phyloP scores from a whole-genome alignment of 805 yeast genomes.

The Saccharomycopsis olivae region DNA sequence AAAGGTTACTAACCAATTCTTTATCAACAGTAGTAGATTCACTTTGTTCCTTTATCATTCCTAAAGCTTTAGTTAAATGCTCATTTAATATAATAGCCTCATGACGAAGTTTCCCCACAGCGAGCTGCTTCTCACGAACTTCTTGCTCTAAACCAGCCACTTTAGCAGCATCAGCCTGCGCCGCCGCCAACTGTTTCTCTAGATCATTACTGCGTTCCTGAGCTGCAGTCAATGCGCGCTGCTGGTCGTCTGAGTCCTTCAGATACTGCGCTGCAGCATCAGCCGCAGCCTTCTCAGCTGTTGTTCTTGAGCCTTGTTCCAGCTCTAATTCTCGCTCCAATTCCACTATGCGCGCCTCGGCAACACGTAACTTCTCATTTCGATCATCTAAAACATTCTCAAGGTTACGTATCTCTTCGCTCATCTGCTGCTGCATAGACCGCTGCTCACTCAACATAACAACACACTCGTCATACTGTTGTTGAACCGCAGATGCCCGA shows the following conservation, averaged over 20 bases:
- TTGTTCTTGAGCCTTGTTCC: background rate
- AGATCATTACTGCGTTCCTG: too few species aligned
- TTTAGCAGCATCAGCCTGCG: slow-evolving; percentile 18
- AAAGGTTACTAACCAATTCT: slow-evolving; percentile 76
- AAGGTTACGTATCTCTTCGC: slow-evolving; percentile 3
- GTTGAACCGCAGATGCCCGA: too few species aligned
- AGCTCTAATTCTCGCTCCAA: background rate
- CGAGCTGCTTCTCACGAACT: slow-evolving; percentile 58
- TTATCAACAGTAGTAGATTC: slow-evolving; percentile 74
- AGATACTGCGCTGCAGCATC: background rate
- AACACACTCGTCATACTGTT: slow-evolving; percentile 28
- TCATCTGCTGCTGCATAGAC: background rate
- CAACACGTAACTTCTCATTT: slow-evolving; percentile 19
- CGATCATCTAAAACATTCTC: slow-evolving; percentile 21
- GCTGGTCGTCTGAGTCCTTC: background rate
- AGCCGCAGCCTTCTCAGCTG: slow-evolving; percentile 3
- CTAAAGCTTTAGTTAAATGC: slow-evolving; percentile 86
- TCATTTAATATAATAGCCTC: slow-evolving; percentile 91
- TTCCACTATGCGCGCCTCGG: too few species aligned
- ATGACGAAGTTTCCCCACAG: slow-evolving; percentile 85
- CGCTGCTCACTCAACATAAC: slow-evolving; percentile 20
- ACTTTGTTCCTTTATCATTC: slow-evolving; percentile 69
- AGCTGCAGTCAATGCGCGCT: background rate
- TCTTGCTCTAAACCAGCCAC: slow-evolving; percentile 37
- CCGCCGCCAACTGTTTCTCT: background rate